Conservation (phyloP, 768 basidiomycete species). For the Hygrocybe punicea region DNA sequence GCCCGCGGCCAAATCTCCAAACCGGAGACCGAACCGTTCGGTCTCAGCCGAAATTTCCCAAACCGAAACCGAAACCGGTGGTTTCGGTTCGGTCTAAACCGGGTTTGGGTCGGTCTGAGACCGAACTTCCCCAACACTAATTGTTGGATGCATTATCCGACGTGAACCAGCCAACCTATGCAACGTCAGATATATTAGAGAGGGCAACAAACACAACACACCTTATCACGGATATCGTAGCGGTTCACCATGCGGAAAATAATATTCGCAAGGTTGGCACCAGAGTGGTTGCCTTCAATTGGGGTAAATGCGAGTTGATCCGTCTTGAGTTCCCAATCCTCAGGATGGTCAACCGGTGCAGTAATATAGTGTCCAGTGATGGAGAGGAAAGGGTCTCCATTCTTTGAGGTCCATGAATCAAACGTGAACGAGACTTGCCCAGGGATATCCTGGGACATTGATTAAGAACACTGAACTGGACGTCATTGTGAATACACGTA, state of each 20-base stretch:
- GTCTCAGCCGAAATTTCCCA: too few species aligned
- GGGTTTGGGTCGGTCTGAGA: too few species aligned
- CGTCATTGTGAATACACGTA: not conserved
- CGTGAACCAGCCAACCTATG: constrained; percentile 31
- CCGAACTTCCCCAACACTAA: too few species aligned
- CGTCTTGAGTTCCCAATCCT: constrained; percentile 7
- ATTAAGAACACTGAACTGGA: not conserved
- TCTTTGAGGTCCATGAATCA: constrained; percentile 15
- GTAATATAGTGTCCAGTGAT: constrained; percentile 20
- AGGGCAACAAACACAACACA: constrained; percentile 4
- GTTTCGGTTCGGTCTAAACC: too few species aligned
- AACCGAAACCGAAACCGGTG: too few species aligned
- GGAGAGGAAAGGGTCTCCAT: constrained; percentile 17
- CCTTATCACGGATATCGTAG: constrained; percentile 22
- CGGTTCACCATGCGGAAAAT: constrained; percentile 12
- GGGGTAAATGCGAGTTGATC: constrained; percentile 13
- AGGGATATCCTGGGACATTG: not conserved
- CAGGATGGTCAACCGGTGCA: not conserved
- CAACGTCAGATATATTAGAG: not conserved
- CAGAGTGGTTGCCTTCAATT: constrained; percentile 13
- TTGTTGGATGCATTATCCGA: constrained; percentile 27
- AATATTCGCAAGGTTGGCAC: constrained; percentile 17
- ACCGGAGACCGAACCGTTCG: too few species aligned
- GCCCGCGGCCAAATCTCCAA: too few species aligned
- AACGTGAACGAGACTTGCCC: constrained; percentile 15